Evolutionary conservation across 179 eudicot species (phyloP).

Genomic region (Beta corolliflora): DNA sequence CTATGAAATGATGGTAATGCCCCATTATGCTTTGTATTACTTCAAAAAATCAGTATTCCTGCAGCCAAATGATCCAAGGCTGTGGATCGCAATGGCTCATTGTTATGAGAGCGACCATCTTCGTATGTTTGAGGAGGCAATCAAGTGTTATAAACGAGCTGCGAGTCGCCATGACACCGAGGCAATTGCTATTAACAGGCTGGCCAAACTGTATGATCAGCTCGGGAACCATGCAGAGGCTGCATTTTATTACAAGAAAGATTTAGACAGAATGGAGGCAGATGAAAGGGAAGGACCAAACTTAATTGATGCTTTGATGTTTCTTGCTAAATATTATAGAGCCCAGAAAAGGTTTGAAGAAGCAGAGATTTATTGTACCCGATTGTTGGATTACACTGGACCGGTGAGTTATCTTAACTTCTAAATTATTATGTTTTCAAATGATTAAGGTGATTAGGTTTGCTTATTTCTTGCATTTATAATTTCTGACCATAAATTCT

Average conservation of each 20-base stretch:
- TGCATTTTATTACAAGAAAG: constrained; percentile 85
- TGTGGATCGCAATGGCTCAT: constrained; percentile 98
- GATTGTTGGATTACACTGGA: constrained; percentile 80
- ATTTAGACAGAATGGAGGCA: constrained; percentile 90
- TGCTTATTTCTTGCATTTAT: background rate
- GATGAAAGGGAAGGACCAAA: constrained; percentile 93
- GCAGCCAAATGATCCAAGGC: constrained; percentile 86
- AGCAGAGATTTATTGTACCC: constrained; percentile 87
- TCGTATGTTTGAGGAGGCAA: constrained; percentile 88
- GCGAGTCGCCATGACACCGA: constrained; percentile 84
- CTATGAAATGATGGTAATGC: constrained; percentile 97
- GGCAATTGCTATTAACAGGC: constrained; percentile 83
- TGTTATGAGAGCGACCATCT: constrained; percentile 92
- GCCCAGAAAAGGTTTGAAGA: constrained; percentile 73
- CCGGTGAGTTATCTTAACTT: constrained; percentile 43
- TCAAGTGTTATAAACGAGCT: constrained; percentile 85
- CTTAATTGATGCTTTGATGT: constrained; percentile 74
- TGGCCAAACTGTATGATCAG: constrained; percentile 79
- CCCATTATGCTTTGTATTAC: constrained; percentile 85
- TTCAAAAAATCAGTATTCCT: constrained; percentile 77
- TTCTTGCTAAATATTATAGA: constrained; percentile 69
- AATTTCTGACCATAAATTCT: background rate
- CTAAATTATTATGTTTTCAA: background rate
- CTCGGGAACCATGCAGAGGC: constrained; percentile 80
- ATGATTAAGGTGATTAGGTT: background rate